A percentile compares a stretch with the other conserved stretches of the same genome.
phyloP scores from a whole-genome alignment of 352 stramenopile genomes.

The Pythium sp. region DNA sequence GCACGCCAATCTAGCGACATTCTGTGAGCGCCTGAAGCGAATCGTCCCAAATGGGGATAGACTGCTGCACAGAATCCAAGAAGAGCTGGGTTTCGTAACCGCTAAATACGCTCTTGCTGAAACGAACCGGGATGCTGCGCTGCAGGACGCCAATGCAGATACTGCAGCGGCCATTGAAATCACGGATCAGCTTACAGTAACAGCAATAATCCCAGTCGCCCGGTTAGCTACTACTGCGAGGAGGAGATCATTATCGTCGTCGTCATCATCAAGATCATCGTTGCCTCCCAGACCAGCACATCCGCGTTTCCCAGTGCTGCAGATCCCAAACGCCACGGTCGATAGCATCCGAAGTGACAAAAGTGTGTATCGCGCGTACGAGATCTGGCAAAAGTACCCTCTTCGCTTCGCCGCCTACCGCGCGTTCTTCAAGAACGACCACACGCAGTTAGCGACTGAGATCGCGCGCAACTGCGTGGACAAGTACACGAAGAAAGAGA shows the following conservation, averaged over 20 bases:
- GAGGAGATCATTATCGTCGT: neutral
- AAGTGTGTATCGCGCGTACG: neutral
- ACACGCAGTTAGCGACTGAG: constrained; percentile 6
- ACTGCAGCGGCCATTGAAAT: neutral
- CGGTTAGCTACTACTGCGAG: neutral
- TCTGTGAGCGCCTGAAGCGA: neutral
- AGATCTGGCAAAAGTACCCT: neutral
- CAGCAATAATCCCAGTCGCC: neutral
- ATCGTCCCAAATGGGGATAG: constrained; percentile 1
- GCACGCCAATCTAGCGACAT: neutral
- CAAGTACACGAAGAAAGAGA: constrained; percentile 4
- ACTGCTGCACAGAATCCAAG: neutral
- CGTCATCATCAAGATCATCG: neutral
- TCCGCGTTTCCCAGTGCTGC: neutral
- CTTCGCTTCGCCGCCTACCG: constrained; percentile 6
- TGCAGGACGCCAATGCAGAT: neutral
- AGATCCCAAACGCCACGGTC: neutral
- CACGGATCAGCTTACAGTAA: neutral
- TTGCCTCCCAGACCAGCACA: neutral
- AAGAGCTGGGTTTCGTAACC: neutral
- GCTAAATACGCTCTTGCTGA: neutral
- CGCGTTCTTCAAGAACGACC: constrained; percentile 13
- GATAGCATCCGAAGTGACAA: neutral
- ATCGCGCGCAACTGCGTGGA: constrained; percentile 13
- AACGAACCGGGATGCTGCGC: neutral